These are phyloP conservation scores for Exobasidium cylindrosporum DNA, from an alignment of 1,284 basidiomycete species.

Conservation along the genomic window DNA sequence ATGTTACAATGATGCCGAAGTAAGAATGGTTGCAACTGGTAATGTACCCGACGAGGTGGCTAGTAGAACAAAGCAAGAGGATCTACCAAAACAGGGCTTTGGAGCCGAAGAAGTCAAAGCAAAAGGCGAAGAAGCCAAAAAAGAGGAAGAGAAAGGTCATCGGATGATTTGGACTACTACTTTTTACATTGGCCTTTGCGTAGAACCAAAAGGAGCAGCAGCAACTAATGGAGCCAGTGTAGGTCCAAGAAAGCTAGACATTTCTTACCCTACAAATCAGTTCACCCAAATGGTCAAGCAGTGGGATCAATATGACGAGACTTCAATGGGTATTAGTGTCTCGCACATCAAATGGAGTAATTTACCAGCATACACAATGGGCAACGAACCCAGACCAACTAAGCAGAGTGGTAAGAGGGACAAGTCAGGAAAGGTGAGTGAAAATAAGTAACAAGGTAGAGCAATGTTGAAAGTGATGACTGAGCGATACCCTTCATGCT, in stretches of 20 bases:
- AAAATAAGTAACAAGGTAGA: background rate
- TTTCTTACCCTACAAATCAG: conserved; percentile 92
- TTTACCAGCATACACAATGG: conserved; percentile 76
- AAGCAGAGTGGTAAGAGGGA: conserved; percentile 6
- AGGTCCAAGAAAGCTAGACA: conserved; percentile 73
- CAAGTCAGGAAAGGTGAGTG: conserved; percentile 7
- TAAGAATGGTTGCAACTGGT: conserved; percentile 46
- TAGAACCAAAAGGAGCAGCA: conserved; percentile 82
- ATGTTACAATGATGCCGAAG: conserved; percentile 72
- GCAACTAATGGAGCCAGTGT: conserved; percentile 18
- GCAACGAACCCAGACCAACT: conserved; percentile 59
- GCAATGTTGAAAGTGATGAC: no score
- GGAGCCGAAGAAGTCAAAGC: conserved; percentile 34
- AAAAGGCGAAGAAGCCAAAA: conserved; percentile 29
- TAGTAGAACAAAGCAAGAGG: conserved; percentile 39
- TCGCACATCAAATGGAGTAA: conserved; percentile 85
- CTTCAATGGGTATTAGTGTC: conserved; percentile 89
- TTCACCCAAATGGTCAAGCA: conserved; percentile 91
- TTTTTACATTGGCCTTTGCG: conserved; percentile 92
- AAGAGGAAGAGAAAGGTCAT: conserved; percentile 57
- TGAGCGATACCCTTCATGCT: background rate
- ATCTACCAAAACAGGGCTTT: conserved; percentile 37
- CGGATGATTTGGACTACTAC: conserved; percentile 84
- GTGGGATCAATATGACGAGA: conserved; percentile 93
- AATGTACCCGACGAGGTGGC: conserved; percentile 49